A percentile compares a stretch with the other conserved stretches of the same genome.
Evolutionary conservation across 1,284 basidiomycete genomes (phyloP).

Genomic region (Puccinia polysora): DNA sequence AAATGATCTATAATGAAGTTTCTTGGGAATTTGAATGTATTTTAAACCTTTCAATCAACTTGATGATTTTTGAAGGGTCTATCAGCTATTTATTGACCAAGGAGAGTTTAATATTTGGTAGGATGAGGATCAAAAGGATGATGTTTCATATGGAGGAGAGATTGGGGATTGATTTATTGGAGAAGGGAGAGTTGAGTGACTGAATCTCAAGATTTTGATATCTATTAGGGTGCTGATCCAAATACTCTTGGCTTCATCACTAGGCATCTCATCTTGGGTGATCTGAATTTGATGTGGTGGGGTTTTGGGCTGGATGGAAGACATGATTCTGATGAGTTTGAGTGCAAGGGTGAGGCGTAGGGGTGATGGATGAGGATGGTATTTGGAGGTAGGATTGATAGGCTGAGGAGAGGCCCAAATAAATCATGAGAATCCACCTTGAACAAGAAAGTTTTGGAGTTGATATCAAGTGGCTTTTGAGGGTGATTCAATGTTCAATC

Average conservation of each 20-base stretch:
- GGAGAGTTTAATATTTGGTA: too few relatives aligned
- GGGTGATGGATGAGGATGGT: neutral
- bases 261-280: slow-evolving; percentile 49
- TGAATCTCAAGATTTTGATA: slow-evolving; percentile 74
- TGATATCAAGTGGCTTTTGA: slow-evolving; percentile 3
- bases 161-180: too few relatives aligned
- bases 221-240: slow-evolving; percentile 78
- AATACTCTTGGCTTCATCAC: slow-evolving; percentile 64
- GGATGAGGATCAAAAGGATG: too few relatives aligned
- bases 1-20: slow-evolving; percentile 58
- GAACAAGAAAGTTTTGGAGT: slow-evolving; percentile 2
- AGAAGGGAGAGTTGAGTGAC: slow-evolving; percentile 48
- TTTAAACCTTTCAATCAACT: slow-evolving; percentile 19
- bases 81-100: too few relatives aligned
- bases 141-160: too few relatives aligned
- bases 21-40: neutral
- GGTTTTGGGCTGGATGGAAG: neutral
- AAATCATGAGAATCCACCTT: slow-evolving; percentile 37
- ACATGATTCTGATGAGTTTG: slow-evolving; percentile 13
- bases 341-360: neutral
- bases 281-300: neutral
- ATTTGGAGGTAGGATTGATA: neutral
- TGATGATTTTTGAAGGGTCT: slow-evolving; percentile 8
- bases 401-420: slow-evolving; percentile 12
- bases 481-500: slow-evolving; percentile 1